These are phyloP conservation scores for Phlyctochytrium planicorne DNA, from an alignment of 192 early-diverging fungal species.

Conservation along the genomic window DNA sequence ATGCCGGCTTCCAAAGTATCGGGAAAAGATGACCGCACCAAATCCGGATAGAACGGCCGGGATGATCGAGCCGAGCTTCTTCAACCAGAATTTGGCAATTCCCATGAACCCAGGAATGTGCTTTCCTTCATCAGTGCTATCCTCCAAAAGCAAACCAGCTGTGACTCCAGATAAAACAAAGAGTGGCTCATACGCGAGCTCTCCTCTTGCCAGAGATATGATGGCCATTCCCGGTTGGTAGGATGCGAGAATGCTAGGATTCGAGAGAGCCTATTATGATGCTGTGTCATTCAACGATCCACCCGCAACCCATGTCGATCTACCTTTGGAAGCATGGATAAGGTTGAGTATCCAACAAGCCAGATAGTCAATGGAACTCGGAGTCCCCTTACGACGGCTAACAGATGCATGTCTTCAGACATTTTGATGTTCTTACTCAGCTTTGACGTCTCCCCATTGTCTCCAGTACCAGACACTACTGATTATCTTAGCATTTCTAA, in stretches of 20 bases:
- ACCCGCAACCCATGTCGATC: background rate
- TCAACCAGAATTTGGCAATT: conserved; percentile 15
- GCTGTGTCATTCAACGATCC: background rate
- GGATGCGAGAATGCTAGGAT: background rate
- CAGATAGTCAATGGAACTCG: conserved; percentile 23
- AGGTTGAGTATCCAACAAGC: conserved; percentile 27
- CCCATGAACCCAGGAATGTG: conserved; percentile 12
- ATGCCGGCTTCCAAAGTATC: too few species aligned
- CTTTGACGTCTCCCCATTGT: too few species aligned
- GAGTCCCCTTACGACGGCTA: conserved; percentile 11
- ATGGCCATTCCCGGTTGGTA: conserved; percentile 12
- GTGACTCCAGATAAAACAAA: conserved; percentile 17
- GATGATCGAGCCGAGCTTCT: conserved; percentile 9
- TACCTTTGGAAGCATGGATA: conserved; percentile 26
- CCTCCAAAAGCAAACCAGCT: conserved; percentile 8
- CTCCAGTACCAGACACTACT: too few species aligned
- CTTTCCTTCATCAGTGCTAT: conserved; percentile 11
- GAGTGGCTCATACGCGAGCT: conserved; percentile 21
- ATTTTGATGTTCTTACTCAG: too few species aligned
- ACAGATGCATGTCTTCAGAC: too few species aligned
- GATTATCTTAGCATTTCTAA: too few species aligned
- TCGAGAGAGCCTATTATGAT: background rate
- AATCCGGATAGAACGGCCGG: conserved; percentile 8
- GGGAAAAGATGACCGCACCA: conserved; percentile 1
- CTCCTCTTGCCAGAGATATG: conserved; percentile 8